Evolutionary conservation across 345 rosid species (phyloP).

Genomic region (Eucalyptus polybractea): DNA sequence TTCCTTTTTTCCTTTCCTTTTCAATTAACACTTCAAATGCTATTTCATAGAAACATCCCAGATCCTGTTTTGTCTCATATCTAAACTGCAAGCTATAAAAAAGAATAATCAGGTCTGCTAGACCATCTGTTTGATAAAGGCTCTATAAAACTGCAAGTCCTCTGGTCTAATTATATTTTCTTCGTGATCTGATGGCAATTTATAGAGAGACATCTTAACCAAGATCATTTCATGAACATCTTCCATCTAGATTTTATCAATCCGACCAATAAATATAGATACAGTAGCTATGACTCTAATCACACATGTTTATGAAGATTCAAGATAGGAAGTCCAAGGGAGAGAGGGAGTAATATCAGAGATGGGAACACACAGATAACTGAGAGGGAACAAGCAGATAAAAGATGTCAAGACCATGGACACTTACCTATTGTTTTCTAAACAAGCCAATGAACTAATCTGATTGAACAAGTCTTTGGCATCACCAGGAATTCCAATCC

Average conservation of each 20-base stretch:
- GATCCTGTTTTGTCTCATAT: background rate
- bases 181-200: background rate
- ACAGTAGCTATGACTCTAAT: background rate
- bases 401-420: background rate
- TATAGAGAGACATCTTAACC: background rate
- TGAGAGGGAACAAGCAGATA: background rate
- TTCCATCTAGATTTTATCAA: background rate
- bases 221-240: background rate
- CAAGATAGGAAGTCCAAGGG: background rate
- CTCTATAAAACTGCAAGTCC: background rate
- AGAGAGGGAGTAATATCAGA: background rate
- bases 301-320: background rate
- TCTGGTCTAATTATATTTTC: background rate
- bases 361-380: background rate
- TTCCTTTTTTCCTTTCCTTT: background rate
- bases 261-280: background rate
- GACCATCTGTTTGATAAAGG: background rate
- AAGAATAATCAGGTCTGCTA: background rate
- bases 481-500: constrained; percentile 86
- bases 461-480: constrained; percentile 76
- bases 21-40: background rate
- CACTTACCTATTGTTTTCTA: constrained; percentile 73
- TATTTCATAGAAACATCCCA: background rate
- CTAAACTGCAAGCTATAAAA: background rate
- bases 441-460: constrained; percentile 66